These are phyloP conservation scores for Colletotrichum cereale DNA, from an alignment of 2,329 filamentous ascomycete genomes.

Conservation along the genomic window DNA sequence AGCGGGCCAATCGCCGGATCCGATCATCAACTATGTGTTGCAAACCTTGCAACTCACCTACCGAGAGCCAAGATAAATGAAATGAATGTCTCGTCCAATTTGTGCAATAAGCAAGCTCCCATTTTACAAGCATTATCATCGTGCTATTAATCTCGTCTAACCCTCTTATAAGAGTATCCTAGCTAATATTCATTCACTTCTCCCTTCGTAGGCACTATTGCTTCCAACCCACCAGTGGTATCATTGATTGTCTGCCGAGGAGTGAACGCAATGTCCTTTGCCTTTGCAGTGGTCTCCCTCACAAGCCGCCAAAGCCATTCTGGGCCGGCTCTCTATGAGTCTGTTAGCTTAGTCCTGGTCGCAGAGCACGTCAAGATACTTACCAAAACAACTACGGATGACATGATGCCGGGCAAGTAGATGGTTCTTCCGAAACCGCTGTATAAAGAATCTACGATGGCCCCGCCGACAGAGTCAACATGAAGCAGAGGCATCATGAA, in stretches of 20 bases:
- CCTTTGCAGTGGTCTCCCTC: constrained; percentile 22
- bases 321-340: constrained; percentile 42
- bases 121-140: not conserved
- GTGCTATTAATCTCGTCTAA: not conserved
- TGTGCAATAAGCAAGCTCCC: not conserved
- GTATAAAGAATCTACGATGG: constrained; percentile 47
- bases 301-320: constrained; percentile 42
- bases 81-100: not conserved
- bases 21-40: not conserved
- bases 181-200: not conserved
- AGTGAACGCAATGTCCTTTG: constrained; percentile 10
- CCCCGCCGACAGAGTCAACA: constrained; percentile 49
- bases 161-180: not conserved
- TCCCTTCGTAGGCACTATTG: not conserved
- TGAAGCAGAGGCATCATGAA: constrained; percentile 50
- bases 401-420: constrained; percentile 47
- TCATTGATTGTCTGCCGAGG: constrained; percentile 34
- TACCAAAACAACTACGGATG: constrained; percentile 46
- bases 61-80: not conserved
- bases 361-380: not conserved
- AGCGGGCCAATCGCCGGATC: not conserved
- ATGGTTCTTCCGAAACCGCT: constrained; percentile 49
- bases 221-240: constrained; percentile 12
- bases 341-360: not conserved
- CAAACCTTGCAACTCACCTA: not conserved